A percentile compares a stretch with the other conserved stretches of the same genome.
Evolutionary conservation across 371 early-diverging fungal genomes (phyloP).

Genomic region (Mucor circinelloides): DNA sequence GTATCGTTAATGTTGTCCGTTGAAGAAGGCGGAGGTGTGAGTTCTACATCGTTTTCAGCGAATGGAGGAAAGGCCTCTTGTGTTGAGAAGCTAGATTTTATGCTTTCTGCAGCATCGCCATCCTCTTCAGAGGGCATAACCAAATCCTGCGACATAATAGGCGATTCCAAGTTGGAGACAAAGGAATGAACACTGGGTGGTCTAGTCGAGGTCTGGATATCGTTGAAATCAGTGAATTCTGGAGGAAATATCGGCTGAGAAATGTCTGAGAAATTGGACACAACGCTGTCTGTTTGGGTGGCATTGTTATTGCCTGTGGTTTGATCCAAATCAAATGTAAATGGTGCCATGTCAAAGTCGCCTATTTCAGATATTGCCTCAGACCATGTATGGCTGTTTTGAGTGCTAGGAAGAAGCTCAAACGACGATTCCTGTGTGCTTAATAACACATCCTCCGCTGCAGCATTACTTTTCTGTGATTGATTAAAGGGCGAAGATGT

Average conservation of each 20-base stretch:
- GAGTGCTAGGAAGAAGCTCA: neutral
- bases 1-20: neutral
- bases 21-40: neutral
- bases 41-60: neutral
- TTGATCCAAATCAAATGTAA: neutral
- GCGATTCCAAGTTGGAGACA: neutral
- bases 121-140: neutral
- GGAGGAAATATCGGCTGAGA: neutral
- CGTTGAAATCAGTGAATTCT: neutral
- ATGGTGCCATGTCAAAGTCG: neutral
- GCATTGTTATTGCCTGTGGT: neutral
- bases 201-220: neutral
- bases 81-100: neutral
- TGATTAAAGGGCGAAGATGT: neutral
- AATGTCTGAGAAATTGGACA: slow-evolving; percentile 1
- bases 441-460: neutral
- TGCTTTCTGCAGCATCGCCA: neutral
- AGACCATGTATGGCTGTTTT: neutral
- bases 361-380: neutral
- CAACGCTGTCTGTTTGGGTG: neutral
- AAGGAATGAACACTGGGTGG: neutral
- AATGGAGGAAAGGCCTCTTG: neutral
- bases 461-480: neutral
- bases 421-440: neutral
- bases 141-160: neutral